Conservation (phyloP, 2,329 filamentous ascomycete species). For the Cyanodermella asteris region DNA sequence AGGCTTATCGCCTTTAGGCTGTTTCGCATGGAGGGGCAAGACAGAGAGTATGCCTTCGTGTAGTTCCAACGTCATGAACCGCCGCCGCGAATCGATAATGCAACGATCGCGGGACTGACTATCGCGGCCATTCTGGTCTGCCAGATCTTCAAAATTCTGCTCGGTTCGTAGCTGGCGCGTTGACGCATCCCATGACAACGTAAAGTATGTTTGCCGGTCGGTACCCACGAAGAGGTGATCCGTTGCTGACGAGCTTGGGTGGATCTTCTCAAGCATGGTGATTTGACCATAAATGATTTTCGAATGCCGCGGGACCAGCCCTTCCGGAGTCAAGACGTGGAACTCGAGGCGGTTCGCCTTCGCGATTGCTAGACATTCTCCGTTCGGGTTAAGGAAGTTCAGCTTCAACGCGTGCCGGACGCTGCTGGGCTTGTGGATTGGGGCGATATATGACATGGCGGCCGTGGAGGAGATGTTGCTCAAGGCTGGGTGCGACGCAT, state of each 20-base stretch:
- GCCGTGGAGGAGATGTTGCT: not conserved
- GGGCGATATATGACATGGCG: conserved; percentile 78
- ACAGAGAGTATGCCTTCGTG: conserved; percentile 47
- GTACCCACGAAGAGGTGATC: conserved; percentile 88
- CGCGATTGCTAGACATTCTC: conserved; percentile 74
- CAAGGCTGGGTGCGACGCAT: not conserved
- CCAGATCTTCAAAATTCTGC: conserved; percentile 36
- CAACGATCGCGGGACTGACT: conserved; percentile 67
- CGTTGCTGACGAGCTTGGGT: conserved; percentile 48
- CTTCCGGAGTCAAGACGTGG: conserved; percentile 46
- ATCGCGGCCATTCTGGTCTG: conserved; percentile 42
- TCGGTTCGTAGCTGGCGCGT: conserved; percentile 31
- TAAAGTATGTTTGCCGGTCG: conserved; percentile 77
- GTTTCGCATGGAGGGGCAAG: conserved; percentile 35
- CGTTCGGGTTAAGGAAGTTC: conserved; percentile 48
- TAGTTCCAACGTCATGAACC: conserved; percentile 43
- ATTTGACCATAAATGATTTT: conserved; percentile 67
- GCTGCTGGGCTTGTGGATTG: conserved; percentile 80
- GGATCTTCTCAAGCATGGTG: conserved; percentile 61
- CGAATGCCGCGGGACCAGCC: conserved; percentile 42
- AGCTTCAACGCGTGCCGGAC: conserved; percentile 72
- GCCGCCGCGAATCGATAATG: conserved; percentile 58
- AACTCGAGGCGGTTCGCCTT: conserved; percentile 74
- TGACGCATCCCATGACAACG: conserved; percentile 54
- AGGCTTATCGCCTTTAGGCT: no score